Evolutionary conservation across 73 alveolate species (phyloP), one percentile per base, ranked within the genome.

Genomic region (Stentor coeruleus): DNA sequence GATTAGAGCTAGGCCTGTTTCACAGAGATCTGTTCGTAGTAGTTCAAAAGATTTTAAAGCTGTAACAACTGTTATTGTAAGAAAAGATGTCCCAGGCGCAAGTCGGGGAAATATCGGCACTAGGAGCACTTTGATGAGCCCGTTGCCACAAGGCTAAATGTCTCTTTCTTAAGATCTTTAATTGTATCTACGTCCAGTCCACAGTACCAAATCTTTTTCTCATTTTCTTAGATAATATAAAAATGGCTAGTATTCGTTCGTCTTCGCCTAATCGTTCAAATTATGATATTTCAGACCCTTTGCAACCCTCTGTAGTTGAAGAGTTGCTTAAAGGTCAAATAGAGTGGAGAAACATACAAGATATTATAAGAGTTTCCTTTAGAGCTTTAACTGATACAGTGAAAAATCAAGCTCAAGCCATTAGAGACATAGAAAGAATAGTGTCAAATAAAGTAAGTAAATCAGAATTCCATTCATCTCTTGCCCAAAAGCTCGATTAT

Each of bases 301-400:
- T 37, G 39, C 15, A 42, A 15, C 92, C 92, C 4, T 81, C 58
- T 26, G 39, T 87, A 3, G 82, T 87, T 74, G 83, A 82, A 3
- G 93, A 87, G 3, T 81, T 87, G 0, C 60, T 84, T 2, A 15
- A 28, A 20, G 83, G 84, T 1, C 39, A 84, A 31, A 30, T 58
- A 15, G 93, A 87, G n/a, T 87, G 93, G 90, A 73, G 77, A 55
- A 84, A 84, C 42, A 84, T 87, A 59, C 76, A 87, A 42, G 93
- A 84, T 42, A 84, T 87, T n/a, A 75, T 87, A 3, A 75, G 82
- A 73, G 42, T 84, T 30, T 81, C 93, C 1, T 59, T 87, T 3
- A 84, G 58, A 30, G 81, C 86, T 3, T 35, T 87, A 30, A 84
- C 57, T 38, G 76, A 87, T 36, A 85, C 81, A n/a, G 74, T 87